Conservation (phyloP, 2,329 filamentous ascomycete species). For the Venturia oleaginea region DNA sequence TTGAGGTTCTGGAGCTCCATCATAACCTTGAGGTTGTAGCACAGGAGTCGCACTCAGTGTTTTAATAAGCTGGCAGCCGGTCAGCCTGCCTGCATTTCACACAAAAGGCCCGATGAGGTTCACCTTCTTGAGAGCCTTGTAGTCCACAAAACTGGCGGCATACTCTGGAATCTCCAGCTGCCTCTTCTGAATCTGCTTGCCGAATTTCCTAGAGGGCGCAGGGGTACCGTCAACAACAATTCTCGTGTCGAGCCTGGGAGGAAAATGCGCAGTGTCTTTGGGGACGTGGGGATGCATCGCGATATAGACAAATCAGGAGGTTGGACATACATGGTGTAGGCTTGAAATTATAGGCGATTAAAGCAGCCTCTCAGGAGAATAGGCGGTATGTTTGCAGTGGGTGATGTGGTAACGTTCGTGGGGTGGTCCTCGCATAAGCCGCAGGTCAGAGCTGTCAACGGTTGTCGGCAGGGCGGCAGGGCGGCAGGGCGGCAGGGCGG, state of each 20-base stretch:
- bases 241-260: background rate
- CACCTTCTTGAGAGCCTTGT: conserved; percentile 98
- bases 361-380: background rate
- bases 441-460: background rate
- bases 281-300: background rate
- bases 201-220: conserved; percentile 74
- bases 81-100: conserved; percentile 20
- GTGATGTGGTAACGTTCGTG: background rate
- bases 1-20: conserved; percentile 32
- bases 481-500: background rate
- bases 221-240: background rate
- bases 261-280: background rate
- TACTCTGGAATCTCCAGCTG: conserved; percentile 99
- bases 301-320: background rate
- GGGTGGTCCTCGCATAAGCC: conserved; percentile 5
- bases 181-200: conserved; percentile 97
- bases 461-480: background rate
- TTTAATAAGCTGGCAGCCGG: conserved; percentile 73
- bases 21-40: conserved; percentile 65
- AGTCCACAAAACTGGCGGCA: conserved; percentile 97
- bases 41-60: conserved; percentile 88
- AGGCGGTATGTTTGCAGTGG: background rate
- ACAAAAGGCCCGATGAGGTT: background rate
- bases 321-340: conserved; percentile 1
- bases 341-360: background rate